phyloP scores from a whole-genome alignment of 306 rosid genomes.

The Arachis stenosperma region DNA sequence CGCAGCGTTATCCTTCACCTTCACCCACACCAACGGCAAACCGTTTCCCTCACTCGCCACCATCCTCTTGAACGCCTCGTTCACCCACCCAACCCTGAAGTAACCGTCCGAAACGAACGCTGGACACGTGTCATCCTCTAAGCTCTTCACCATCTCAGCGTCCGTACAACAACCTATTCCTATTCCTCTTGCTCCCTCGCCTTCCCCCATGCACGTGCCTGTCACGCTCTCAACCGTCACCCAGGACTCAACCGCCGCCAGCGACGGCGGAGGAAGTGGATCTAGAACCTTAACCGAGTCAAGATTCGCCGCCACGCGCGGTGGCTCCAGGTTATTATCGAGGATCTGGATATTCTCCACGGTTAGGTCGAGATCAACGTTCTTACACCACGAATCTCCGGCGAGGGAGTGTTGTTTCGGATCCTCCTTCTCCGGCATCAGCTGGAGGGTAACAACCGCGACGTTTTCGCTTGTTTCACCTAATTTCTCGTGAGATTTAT shows the following conservation, averaged over 20 bases:
- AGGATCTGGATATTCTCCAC: slow-evolving; percentile 41
- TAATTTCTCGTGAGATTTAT: slow-evolving; percentile 26
- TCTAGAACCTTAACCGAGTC: not conserved
- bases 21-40: slow-evolving; percentile 43
- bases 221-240: slow-evolving; percentile 91
- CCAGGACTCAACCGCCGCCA: slow-evolving; percentile 49
- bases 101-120: slow-evolving; percentile 71
- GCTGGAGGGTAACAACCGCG: slow-evolving; percentile 50
- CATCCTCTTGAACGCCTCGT: slow-evolving; percentile 69
- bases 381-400: slow-evolving; percentile 47
- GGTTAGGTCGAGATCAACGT: slow-evolving; percentile 49
- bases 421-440: slow-evolving; percentile 56
- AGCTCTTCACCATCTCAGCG: slow-evolving; percentile 57
- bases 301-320: not conserved
- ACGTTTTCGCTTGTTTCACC: not conserved
- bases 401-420: not conserved
- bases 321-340: slow-evolving; percentile 24
- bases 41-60: slow-evolving; percentile 44
- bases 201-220: slow-evolving; percentile 73
- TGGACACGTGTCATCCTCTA: slow-evolving; percentile 88
- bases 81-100: slow-evolving; percentile 74
- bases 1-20: slow-evolving; percentile 39
- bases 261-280: not conserved
- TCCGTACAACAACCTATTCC: slow-evolving; percentile 50
- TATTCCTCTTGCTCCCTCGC: slow-evolving; percentile 26